phyloP scores from a whole-genome alignment of 768 basidiomycete genomes.

The Podaxis sp. region DNA sequence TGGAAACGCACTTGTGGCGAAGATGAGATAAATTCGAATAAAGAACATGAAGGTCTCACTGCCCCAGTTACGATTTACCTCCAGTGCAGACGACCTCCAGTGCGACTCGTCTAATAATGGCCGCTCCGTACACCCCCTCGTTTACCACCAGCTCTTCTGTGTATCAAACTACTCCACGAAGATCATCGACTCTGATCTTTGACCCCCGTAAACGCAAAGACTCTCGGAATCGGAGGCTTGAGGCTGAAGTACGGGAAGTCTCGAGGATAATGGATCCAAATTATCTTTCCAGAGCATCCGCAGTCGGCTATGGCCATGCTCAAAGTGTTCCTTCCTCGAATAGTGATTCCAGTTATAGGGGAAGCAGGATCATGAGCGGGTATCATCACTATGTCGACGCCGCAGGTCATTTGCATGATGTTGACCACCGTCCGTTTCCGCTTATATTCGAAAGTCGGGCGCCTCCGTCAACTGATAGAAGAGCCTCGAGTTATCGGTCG shows the following conservation, averaged over 20 bases:
- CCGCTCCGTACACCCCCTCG: neutral
- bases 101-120: neutral
- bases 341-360: neutral
- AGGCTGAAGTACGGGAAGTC: neutral
- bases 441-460: neutral
- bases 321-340: neutral
- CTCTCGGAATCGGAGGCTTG: neutral
- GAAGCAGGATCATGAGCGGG: neutral
- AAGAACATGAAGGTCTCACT: too few relatives aligned
- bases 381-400: neutral
- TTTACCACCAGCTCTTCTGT: neutral
- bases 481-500: neutral
- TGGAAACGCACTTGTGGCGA: too few relatives aligned
- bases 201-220: neutral
- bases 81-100: too few relatives aligned
- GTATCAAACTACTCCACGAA: neutral
- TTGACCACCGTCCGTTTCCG: constrained; percentile 10
- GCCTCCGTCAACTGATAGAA: neutral
- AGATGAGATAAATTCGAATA: too few relatives aligned
- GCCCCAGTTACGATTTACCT: too few relatives aligned
- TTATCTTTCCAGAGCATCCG: neutral
- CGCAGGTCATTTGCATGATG: constrained; percentile 7
- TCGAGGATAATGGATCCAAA: constrained; percentile 10
- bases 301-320: neutral
- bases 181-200: neutral